These are phyloP conservation scores for Hypoxylon sp. DNA, from an alignment of 2,329 filamentous ascomycete species.

Conservation along the genomic window DNA sequence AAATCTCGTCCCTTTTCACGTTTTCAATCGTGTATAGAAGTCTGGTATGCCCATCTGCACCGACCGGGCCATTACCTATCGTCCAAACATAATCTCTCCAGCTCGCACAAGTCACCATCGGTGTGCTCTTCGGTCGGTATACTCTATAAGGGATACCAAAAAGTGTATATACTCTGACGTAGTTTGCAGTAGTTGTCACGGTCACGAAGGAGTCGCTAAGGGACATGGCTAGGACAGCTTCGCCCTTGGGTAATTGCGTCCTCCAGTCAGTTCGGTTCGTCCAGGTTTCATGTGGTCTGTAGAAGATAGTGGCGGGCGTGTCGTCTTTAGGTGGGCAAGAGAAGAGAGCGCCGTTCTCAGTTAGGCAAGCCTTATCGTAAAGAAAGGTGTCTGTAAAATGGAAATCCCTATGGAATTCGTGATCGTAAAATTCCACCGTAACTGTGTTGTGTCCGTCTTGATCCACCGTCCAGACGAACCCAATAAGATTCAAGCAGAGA, in stretches of 20 bases:
- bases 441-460: constrained; percentile 94
- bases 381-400: constrained; percentile 97
- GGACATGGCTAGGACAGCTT: constrained; percentile 87
- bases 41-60: constrained; percentile 79
- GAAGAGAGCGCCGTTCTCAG: constrained; percentile 86
- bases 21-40: constrained; percentile 95
- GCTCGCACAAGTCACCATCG: constrained; percentile 91
- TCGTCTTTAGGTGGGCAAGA: constrained; percentile 79
- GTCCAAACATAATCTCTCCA: constrained; percentile 98
- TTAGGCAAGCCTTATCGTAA: constrained; percentile 95
- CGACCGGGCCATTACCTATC: constrained; percentile 89
- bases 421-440: constrained; percentile 97
- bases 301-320: constrained; percentile 85
- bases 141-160: constrained; percentile 91
- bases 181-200: constrained; percentile 86
- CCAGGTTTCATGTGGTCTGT: constrained; percentile 97
- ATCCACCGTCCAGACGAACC: constrained; percentile 96
- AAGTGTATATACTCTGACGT: constrained; percentile 91
- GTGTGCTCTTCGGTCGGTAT: constrained; percentile 90
- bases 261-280: constrained; percentile 91
- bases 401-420: constrained; percentile 90
- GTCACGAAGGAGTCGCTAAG: constrained; percentile 92
- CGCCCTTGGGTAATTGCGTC: constrained; percentile 86
- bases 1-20: constrained; percentile 91
- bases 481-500: constrained; percentile 90